Evolutionary conservation across 148 eudicot genomes (phyloP).

Genomic region (Selenicereus undatus): DNA sequence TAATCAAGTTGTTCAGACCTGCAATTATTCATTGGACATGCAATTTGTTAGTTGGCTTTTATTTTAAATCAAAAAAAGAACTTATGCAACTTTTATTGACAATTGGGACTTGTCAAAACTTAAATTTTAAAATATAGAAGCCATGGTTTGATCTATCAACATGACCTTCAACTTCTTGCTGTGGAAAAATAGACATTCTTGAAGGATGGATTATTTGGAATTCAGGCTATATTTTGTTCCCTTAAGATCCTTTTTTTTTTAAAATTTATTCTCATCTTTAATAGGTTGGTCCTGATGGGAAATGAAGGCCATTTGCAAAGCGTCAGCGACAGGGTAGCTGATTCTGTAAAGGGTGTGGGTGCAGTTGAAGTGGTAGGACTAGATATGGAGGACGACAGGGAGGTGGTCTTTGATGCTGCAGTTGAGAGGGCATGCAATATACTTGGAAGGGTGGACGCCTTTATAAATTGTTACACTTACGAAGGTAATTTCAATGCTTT

Average conservation of each 20-base stretch:
- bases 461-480: conserved; percentile 65
- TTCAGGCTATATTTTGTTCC: neutral
- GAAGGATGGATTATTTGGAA: neutral
- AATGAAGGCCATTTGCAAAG: conserved; percentile 46
- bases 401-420: conserved; percentile 52
- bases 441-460: conserved; percentile 67
- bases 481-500: conserved; percentile 53
- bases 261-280: neutral
- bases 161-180: neutral
- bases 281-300: conserved; percentile 82
- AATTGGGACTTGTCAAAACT: neutral
- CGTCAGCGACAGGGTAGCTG: conserved; percentile 43
- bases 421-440: conserved; percentile 56
- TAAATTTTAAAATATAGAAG: neutral
- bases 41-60: neutral
- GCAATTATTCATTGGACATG: neutral
- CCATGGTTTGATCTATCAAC: neutral
- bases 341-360: conserved; percentile 31
- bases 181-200: neutral
- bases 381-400: conserved; percentile 77
- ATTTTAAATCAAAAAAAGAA: neutral
- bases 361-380: conserved; percentile 57
- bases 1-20: neutral
- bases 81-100: neutral
- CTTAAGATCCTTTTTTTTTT: neutral